phyloP scores from a whole-genome alignment of 192 early-diverging fungal genomes.

The Backusella parvicylindrica region DNA sequence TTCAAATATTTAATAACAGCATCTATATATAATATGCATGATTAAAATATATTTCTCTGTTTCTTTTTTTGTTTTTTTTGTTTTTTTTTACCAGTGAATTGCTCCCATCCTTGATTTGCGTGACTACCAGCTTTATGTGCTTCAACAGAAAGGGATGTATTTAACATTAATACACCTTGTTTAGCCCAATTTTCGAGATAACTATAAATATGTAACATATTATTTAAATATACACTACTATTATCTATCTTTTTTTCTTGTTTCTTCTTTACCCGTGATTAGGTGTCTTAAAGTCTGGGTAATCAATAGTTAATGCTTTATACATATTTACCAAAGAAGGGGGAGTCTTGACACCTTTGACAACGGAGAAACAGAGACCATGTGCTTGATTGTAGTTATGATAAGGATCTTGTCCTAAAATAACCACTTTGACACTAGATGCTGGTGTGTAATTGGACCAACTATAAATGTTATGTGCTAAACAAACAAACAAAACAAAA shows the following conservation, averaged over 20 bases:
- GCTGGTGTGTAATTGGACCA: conserved; percentile 78
- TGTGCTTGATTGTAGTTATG: conserved; percentile 74
- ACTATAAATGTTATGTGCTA: conserved; percentile 70
- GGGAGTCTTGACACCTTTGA: conserved; percentile 67
- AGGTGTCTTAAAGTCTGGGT: conserved; percentile 66
- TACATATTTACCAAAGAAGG: conserved; percentile 94
- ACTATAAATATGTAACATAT: conserved; percentile 9
- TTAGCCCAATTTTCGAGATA: conserved; percentile 77
- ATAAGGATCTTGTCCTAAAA: conserved; percentile 91
- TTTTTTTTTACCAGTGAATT: conserved; percentile 57
- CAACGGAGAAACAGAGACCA: conserved; percentile 90
- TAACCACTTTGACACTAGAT: conserved; percentile 74
- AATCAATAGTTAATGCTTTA: conserved; percentile 70
- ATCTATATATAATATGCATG: conserved; percentile 39
- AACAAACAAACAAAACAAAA: neutral
- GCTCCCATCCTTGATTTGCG: conserved; percentile 78
- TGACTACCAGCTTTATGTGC: conserved; percentile 79
- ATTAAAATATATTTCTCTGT: neutral
- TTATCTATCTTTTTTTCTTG: neutral
- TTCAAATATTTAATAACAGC: conserved; percentile 74
- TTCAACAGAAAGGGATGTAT: conserved; percentile 85
- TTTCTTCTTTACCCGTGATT: conserved; percentile 56
- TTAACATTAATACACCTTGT: conserved; percentile 88
- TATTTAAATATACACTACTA: neutral
- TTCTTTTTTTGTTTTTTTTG: neutral